These are phyloP conservation scores for Deinandra increscens DNA, from an alignment of 129 eudicot species.

Conservation along the genomic window DNA sequence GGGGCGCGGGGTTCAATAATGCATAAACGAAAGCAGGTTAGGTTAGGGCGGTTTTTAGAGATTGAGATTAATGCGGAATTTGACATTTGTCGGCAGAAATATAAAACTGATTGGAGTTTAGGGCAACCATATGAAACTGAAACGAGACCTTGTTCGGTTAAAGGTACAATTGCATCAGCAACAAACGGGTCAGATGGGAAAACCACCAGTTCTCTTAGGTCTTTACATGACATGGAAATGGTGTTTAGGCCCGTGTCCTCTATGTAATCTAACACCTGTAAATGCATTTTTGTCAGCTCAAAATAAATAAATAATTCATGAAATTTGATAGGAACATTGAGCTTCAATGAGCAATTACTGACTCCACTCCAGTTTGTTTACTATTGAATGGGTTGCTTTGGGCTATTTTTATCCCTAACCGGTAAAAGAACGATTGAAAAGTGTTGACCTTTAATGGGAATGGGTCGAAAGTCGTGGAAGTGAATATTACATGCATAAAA, in stretches of 20 bases:
- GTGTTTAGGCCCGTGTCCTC: constrained; percentile 74
- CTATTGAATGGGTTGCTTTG: background rate
- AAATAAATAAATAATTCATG: background rate
- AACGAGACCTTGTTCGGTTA: constrained; percentile 40
- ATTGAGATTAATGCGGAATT: constrained; percentile 66
- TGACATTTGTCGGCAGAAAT: constrained; percentile 83
- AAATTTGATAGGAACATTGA: background rate
- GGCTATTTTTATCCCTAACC: background rate
- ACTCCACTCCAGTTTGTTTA: background rate
- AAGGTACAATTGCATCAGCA: constrained; percentile 55
- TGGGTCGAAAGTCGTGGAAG: background rate
- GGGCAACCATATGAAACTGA: constrained; percentile 83
- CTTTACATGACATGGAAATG: constrained; percentile 61
- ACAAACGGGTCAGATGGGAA: constrained; percentile 80
- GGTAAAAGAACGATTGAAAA: background rate
- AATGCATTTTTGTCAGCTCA: background rate
- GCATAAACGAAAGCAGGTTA: constrained; percentile 58
- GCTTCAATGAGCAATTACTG: background rate
- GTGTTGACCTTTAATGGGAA: too few relatives aligned
- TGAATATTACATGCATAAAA: background rate
- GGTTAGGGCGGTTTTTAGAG: constrained; percentile 54
- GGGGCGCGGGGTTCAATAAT: constrained; percentile 62
- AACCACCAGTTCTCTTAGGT: constrained; percentile 68
- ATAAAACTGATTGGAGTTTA: constrained; percentile 72
- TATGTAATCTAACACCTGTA: constrained; percentile 67